A percentile compares a stretch with the other conserved stretches of the same genome.
Evolutionary conservation across 1,284 basidiomycete species (phyloP).

Genomic region (Ganoderma boninense): DNA sequence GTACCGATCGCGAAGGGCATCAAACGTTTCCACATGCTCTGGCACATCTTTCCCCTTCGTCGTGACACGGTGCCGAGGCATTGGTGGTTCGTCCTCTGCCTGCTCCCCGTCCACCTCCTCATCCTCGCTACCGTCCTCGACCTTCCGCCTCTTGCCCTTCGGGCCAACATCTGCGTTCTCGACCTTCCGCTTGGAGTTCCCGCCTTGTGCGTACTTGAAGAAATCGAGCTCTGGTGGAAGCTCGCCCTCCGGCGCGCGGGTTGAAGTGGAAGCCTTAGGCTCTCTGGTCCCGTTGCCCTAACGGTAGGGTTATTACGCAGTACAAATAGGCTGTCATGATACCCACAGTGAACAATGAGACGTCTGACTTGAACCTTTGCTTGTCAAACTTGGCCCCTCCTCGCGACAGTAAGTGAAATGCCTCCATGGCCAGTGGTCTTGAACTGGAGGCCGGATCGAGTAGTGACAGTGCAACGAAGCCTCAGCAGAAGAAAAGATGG

Average conservation of each 20-base stretch:
- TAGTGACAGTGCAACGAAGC: neutral
- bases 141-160: constrained; percentile 49
- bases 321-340: neutral
- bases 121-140: constrained; percentile 38
- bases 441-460: neutral
- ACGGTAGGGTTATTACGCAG: constrained; percentile 3
- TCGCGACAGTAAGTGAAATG: constrained; percentile 42
- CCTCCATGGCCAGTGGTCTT: constrained; percentile 33
- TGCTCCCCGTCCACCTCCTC: constrained; percentile 38
- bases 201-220: constrained; percentile 81
- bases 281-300: constrained; percentile 34
- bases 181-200: constrained; percentile 52
- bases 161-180: constrained; percentile 31
- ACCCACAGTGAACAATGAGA: constrained; percentile 76
- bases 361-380: constrained; percentile 64
- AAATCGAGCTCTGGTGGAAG: constrained; percentile 88
- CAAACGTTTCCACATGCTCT: constrained; percentile 62
- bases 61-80: constrained; percentile 66
- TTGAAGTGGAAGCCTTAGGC: constrained; percentile 33
- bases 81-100: constrained; percentile 41
- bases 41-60: constrained; percentile 77
- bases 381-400: constrained; percentile 35
- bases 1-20: constrained; percentile 63
- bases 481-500: neutral
- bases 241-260: constrained; percentile 47